Conservation (phyloP, 768 basidiomycete species). For the Pisolithus orientalis region DNA sequence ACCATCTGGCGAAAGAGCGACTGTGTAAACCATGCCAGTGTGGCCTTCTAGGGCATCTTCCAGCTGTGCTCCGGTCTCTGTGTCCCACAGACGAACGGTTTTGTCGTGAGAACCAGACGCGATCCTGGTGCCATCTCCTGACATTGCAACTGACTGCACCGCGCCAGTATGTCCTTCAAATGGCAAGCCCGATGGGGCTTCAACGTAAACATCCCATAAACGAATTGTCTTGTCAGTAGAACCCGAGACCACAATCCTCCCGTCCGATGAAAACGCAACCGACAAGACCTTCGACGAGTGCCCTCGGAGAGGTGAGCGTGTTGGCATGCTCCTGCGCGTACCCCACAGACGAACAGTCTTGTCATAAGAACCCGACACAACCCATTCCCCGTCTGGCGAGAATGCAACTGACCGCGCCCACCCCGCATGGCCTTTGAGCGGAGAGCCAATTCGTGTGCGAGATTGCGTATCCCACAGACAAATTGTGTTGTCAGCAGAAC, state of each 20-base stretch:
- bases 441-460: neutral
- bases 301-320: neutral
- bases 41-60: neutral
- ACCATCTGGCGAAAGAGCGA: neutral
- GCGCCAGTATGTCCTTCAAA: neutral
- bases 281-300: neutral
- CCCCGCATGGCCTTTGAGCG: neutral
- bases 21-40: neutral
- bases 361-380: neutral
- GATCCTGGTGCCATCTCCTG: neutral
- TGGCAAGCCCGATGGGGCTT: neutral
- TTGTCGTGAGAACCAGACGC: neutral
- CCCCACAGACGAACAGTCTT: neutral
- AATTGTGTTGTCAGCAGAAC: neutral
- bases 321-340: neutral
- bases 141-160: neutral
- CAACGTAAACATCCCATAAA: neutral
- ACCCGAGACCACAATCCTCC: conserved; percentile 12
- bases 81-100: neutral
- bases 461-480: neutral
- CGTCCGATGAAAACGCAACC: conserved; percentile 7
- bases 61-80: neutral
- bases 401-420: neutral
- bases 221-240: conserved; percentile 14
- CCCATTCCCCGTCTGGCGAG: neutral